Evolutionary conservation across 2,329 filamentous ascomycete genomes (phyloP).

Genomic region (Chaetomium olivaceum): DNA sequence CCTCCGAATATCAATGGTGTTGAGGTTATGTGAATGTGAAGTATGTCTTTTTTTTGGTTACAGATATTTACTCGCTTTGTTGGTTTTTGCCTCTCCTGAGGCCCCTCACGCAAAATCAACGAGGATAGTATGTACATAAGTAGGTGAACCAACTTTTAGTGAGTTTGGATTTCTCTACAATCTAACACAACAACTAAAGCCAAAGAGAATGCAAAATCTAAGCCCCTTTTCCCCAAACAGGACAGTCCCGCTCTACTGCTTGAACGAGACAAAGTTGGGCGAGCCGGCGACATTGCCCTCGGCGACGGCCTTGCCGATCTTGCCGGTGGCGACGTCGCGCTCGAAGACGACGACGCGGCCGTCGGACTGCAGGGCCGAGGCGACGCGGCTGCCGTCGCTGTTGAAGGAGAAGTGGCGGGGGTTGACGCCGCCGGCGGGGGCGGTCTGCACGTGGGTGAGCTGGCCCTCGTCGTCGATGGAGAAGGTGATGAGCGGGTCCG

Average conservation of each 20-base stretch:
- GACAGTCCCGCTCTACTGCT: constrained; percentile 38
- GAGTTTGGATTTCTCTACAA: not conserved
- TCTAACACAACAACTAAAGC: not conserved
- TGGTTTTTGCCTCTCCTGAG: not conserved
- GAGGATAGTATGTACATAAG: too few relatives aligned
- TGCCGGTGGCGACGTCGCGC: constrained; percentile 60
- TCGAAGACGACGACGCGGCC: constrained; percentile 61
- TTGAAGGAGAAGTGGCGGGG: constrained; percentile 71
- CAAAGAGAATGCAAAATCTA: not conserved
- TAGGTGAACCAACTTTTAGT: not conserved
- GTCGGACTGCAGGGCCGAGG: constrained; percentile 64
- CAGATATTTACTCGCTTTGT: not conserved
- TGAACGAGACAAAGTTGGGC: constrained; percentile 51
- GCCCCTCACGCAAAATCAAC: not conserved
- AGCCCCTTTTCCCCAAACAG: not conserved
- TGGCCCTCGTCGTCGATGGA: constrained; percentile 54
- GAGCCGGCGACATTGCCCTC: constrained; percentile 46
- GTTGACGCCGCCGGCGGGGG: constrained; percentile 62
- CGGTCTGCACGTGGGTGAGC: constrained; percentile 57
- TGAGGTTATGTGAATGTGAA: not conserved
- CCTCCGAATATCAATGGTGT: not conserved
- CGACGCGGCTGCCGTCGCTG: constrained; percentile 62
- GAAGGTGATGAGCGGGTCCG: constrained; percentile 67
- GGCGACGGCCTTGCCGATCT: constrained; percentile 51
- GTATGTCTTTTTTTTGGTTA: not conserved